Base-by-base conservation (phyloP, 2,329 filamentous ascomycete genomes). In the Simplicillium sp. region DNA sequence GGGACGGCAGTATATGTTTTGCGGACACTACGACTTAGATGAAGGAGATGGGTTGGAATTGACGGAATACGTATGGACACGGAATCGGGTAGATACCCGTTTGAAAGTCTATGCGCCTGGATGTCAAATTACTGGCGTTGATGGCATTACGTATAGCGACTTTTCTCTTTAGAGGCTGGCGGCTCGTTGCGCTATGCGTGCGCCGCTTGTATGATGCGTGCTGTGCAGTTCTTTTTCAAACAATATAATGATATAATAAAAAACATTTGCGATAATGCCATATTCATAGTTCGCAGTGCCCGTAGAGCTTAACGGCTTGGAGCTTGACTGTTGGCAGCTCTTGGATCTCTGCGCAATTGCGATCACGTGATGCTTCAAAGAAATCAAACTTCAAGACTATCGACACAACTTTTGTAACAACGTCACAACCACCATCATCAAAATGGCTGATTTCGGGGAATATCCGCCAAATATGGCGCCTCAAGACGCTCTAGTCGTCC, bases 391-490 rank as follows among this genome's bases (percentile, higher is more conserved):
- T 40, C 44, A 41, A 39, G 45, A 48, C 37, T 31, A 15, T 25
- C 20, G 7, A 4, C 25, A 14, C 31, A 34, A 37, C 18, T 32
- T 15, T 11, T 39, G 37, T 13, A 36, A 29, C 28, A 28, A 37
- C 16, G 14, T 40, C n/a, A 25, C 29, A 20, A 16, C 3, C 15
- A 29, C 29, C 37, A 25, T 6, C 20, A 9, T 18, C 29, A 12
- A 48, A 66, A 82, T 82, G 78, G 67, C 75, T 32, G 68, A 75
- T 50, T 77, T 82, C 48, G 68, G 69, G 48, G 73, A 79, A 39
- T 82, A 81, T 49, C 76, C 78, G 60, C 75, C 79, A 13, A 80
- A 82, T 46, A 80, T 82, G 71, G 69, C 70, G 52, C 75, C 79
- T 13, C 70, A 78, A 54, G 77, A 82, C 54, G 75, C 77, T 35